Evolutionary conservation across 2,329 filamentous ascomycete species (phyloP).

Genomic region (Podosphaera xanthii): DNA sequence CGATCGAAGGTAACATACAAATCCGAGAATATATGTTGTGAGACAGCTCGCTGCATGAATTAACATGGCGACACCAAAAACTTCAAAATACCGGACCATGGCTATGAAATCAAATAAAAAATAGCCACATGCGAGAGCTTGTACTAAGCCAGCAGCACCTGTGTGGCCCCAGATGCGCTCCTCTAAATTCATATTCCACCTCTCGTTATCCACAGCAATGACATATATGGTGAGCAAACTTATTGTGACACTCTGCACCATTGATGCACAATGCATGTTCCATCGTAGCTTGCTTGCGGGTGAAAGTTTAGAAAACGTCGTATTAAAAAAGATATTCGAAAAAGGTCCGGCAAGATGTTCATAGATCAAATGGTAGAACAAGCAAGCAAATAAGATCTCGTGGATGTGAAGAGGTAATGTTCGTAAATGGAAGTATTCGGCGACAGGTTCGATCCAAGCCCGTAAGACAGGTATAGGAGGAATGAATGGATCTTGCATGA

Average conservation of each 20-base stretch:
- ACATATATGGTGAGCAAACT: constrained; percentile 48
- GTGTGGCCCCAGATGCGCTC: constrained; percentile 58
- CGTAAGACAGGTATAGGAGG: constrained; percentile 25
- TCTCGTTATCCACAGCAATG: constrained; percentile 41
- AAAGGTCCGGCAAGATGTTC: constrained; percentile 41
- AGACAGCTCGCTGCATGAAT: constrained; percentile 43
- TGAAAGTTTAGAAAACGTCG: constrained; percentile 33
- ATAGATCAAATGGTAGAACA: constrained; percentile 45
- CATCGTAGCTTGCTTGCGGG: constrained; percentile 45
- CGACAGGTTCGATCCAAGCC: constrained; percentile 33
- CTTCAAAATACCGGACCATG: constrained; percentile 22
- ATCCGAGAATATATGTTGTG: constrained; percentile 52
- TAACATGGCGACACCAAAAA: constrained; percentile 42
- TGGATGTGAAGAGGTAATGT: constrained; percentile 54
- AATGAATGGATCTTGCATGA: constrained; percentile 52
- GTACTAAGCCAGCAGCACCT: constrained; percentile 45
- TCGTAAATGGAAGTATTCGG: constrained; percentile 34
- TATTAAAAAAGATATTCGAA: constrained; percentile 35
- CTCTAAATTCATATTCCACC: constrained; percentile 37
- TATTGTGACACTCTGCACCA: constrained; percentile 51
- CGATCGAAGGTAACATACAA: constrained; percentile 31
- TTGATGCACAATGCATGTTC: constrained; percentile 64
- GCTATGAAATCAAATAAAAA: constrained; percentile 10
- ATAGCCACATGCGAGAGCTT: constrained; percentile 54
- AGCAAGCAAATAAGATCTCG: constrained; percentile 42